Base-by-base conservation (phyloP, 495 filamentous ascomycete genomes). In the Talaromyces trachyspermus region DNA sequence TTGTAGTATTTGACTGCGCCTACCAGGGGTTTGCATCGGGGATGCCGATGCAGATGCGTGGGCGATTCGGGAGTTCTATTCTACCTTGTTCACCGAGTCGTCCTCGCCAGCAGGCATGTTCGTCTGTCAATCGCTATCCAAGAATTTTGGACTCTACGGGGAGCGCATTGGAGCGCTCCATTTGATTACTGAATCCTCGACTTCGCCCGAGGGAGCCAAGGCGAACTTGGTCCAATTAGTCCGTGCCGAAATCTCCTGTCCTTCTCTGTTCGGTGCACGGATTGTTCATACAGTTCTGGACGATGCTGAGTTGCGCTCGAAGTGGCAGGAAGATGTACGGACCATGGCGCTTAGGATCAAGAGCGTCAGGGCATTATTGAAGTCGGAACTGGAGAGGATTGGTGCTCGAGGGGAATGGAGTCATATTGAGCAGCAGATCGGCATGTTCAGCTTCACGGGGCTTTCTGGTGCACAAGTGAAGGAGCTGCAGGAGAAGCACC, bases 131-230 rank as follows among this genome's bases (percentile, higher is more conserved):
- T 71, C 69, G 0, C 67, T 70, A 41, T 61, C 69, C 0, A 72
- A 74, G 58, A 72, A 63, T 41, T 63, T 74, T 44, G 70, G 70
- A 0, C 51, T 74, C 0, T 72, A 72, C 35, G 65, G 67, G 0
- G 54, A 71, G 50, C 57, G 66, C 0, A 50, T 63, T 11, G 64
- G 68, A 7, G 56, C 57, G 18, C 40, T 68, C 10, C 66, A 68
- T 40, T 25, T 68, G 11, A 49, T 56, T 27, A 27, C 52, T 22
- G 36, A 51, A 2, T 15, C 10, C 0, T 3, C 12, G 12, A 11
- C 47, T 8, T 55, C 52, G 5, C 2, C 42, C 8, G 20, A 56
- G 19, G 44, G 53, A 8, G 54, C 51, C 0, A 18, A 32, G 9
- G 42, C 50, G 4, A 30, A 57, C 0, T 42, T 68, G 11, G 25